Evolutionary conservation across 1,284 basidiomycete species (phyloP).

Genomic region (Rhizoctonia solani): DNA sequence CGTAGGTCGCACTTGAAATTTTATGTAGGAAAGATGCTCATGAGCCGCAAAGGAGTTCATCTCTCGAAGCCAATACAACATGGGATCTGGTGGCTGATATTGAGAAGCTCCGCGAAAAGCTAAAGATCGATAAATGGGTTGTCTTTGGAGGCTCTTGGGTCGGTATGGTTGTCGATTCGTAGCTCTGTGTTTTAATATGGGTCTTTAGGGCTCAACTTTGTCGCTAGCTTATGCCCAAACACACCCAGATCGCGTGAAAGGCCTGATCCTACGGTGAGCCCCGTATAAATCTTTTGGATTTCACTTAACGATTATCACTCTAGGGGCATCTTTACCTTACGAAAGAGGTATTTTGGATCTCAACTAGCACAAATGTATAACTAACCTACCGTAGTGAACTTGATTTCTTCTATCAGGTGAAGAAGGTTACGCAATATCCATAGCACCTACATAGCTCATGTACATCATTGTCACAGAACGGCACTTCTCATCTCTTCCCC

Average conservation of each 20-base stretch:
- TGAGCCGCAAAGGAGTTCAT: slow-evolving; percentile 61
- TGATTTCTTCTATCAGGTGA: slow-evolving; percentile 86
- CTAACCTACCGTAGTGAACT: slow-evolving; percentile 62
- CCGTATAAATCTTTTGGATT: neutral
- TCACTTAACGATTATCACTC: neutral
- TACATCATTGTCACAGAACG: slow-evolving; percentile 15
- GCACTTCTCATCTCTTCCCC: slow-evolving; percentile 76
- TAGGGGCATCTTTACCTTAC: slow-evolving; percentile 87
- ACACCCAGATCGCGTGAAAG: slow-evolving; percentile 80
- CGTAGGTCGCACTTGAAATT: slow-evolving; percentile 53
- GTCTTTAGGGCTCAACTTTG: slow-evolving; percentile 81
- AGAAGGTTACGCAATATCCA: neutral
- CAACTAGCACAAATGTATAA: neutral
- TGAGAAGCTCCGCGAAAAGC: slow-evolving; percentile 75
- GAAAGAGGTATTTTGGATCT: slow-evolving; percentile 59
- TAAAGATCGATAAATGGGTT: slow-evolving; percentile 83
- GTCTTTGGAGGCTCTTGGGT: slow-evolving; percentile 93
- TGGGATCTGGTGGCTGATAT: slow-evolving; percentile 94
- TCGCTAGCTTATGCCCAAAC: slow-evolving; percentile 86
- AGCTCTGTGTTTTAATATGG: neutral
- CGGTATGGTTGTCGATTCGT: slow-evolving; percentile 36
- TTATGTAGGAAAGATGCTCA: slow-evolving; percentile 7
- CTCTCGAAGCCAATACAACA: slow-evolving; percentile 85
- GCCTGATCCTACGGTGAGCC: slow-evolving; percentile 75
- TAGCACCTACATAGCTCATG: no score